Base-by-base conservation (phyloP, 2,329 filamentous ascomycete species). In the Nemania serpens region DNA sequence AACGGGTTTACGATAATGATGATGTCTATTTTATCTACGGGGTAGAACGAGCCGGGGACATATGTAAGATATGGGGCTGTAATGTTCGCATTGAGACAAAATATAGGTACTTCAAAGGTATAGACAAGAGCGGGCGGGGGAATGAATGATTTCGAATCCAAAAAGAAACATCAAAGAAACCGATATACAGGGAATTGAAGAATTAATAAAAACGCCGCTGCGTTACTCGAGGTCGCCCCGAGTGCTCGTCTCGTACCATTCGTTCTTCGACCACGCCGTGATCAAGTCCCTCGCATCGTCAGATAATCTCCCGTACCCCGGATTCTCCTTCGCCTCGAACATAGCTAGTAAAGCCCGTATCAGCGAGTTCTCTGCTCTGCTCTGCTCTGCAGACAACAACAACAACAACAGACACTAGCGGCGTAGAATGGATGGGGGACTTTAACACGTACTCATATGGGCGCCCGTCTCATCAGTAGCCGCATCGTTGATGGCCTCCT, bases 391-490 rank as follows among this genome's bases (percentile, higher is more conserved):
- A 29, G 25, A 29, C 25, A n/a, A n/a, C n/a, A n/a, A n/a, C n/a
- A n/a, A n/a, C n/a, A n/a, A n/a, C n/a, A n/a, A n/a, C n/a, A n/a
- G 25, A 29, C 25, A 7, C 25, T 7, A 45, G 13, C 36, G 11
- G 37, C 12, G 25, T 5, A 18, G 15, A n/a, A 43, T 18, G 10
- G 34, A 12, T 4, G 25, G 10, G 12, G 10, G n/a, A n/a, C n/a
- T n/a, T n/a, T 18, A 34, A 58, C 7, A 80, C 83, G 75, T 81
- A 82, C 84, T 80, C 80, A 88, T 91, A 75, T 98, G 95, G 29
- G 94, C 94, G 64, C 79, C 79, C 0, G 88, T 87, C 79, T 98
- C 95, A 69, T 96, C 91, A 11, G 77, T 79, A 0, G 90, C 91
- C 69, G 85, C 86, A 62, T 96, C 88, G 73, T 98, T 99, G 58